phyloP scores from a whole-genome alignment of 805 yeast species.

The Yarrowia bubula region DNA sequence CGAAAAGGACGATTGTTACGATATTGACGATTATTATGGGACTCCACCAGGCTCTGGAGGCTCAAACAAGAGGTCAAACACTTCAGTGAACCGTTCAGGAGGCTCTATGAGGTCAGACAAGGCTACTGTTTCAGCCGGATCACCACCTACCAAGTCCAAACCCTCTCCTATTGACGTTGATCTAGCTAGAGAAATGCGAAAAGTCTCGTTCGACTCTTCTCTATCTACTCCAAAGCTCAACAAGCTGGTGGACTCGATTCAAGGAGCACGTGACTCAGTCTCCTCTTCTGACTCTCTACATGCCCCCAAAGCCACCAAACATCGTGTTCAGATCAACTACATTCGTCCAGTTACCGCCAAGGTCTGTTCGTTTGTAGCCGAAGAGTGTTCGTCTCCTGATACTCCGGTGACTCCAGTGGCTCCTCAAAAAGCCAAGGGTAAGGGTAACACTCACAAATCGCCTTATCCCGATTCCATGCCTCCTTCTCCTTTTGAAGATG shows the following conservation, averaged over 20 bases:
- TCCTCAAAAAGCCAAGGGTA: background rate
- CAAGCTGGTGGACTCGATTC: conserved; percentile 15
- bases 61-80: background rate
- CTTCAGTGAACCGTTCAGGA: background rate
- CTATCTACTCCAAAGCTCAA: conserved; percentile 9
- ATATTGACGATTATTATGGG: conserved; percentile 21
- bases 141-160: background rate
- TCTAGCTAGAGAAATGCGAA: conserved; percentile 4
- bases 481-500: background rate
- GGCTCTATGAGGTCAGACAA: background rate
- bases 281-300: conserved; percentile 2
- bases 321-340: conserved; percentile 6
- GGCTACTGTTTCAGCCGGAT: background rate
- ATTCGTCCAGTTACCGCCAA: conserved; percentile 12
- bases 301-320: conserved; percentile 4
- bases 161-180: conserved; percentile 11
- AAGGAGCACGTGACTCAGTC: background rate
- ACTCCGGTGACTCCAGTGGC: background rate
- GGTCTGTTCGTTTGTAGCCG: conserved; percentile 10
- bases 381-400: background rate
- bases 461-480: conserved; percentile 1
- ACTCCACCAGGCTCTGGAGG: background rate
- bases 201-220: conserved; percentile 19
- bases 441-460: background rate
- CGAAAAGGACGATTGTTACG: background rate